Evolutionary conservation across 1,284 basidiomycete genomes (phyloP).

Genomic region (Wallemia ichthyophaga): DNA sequence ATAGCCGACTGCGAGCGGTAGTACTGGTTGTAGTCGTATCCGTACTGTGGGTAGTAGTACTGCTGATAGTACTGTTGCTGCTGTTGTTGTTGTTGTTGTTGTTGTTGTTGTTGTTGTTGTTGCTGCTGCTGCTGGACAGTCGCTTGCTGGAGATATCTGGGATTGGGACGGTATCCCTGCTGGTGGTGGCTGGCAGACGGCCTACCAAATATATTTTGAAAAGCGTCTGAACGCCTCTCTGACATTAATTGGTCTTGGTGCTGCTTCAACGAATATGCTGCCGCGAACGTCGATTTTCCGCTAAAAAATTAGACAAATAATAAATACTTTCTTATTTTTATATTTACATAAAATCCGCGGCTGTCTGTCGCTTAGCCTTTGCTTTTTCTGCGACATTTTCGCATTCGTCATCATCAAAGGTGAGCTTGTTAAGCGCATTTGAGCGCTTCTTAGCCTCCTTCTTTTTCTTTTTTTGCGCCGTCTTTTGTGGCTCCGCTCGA

Average conservation of each 20-base stretch:
- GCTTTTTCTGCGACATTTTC: neutral
- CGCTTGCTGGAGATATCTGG: slow-evolving; percentile 5
- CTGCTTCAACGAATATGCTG: neutral
- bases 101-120: no score
- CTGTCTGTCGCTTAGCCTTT: neutral
- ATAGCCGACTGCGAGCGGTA: neutral
- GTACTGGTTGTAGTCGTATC: slow-evolving; percentile 9
- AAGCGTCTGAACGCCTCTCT: slow-evolving; percentile 19
- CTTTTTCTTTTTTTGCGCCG: neutral
- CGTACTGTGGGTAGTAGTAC: slow-evolving; percentile 13
- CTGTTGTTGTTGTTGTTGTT: slow-evolving; percentile 9
- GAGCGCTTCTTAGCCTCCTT: neutral
- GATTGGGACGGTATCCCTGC: neutral
- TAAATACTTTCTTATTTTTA: neutral
- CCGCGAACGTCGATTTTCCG: neutral
- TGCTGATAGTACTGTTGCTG: slow-evolving; percentile 9
- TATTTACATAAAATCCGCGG: neutral
- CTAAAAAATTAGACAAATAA: neutral
- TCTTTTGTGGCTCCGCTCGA: neutral
- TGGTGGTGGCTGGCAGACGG: slow-evolving; percentile 23
- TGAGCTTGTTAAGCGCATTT: neutral
- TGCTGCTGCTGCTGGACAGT: slow-evolving; percentile 8
- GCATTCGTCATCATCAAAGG: neutral
- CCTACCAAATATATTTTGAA: slow-evolving; percentile 51
- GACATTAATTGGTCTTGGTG: neutral